Conservation (phyloP, 148 eudicot species). For the Suaeda aralocaspica region DNA sequence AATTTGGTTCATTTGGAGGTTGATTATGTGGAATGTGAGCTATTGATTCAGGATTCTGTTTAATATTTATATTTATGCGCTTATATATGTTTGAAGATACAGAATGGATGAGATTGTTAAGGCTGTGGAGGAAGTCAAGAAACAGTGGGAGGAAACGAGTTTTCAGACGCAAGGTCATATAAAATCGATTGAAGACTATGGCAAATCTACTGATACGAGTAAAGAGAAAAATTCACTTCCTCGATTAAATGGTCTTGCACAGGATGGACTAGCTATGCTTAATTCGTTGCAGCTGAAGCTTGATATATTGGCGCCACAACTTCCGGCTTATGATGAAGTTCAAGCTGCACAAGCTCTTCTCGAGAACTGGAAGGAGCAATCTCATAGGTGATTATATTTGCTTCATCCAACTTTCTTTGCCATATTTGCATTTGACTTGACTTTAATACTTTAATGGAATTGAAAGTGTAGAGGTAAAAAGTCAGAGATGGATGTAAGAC, state of each 20-base stretch:
- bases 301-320: conserved; percentile 85
- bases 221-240: conserved; percentile 61
- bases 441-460: no score
- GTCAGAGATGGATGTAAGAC: no score
- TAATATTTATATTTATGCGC: no score
- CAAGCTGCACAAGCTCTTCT: conserved; percentile 60
- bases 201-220: conserved; percentile 34
- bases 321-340: conserved; percentile 55
- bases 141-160: conserved; percentile 66
- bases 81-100: conserved; percentile 7
- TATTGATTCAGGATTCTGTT: no score
- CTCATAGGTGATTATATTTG: conserved; percentile 48
- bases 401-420: background rate
- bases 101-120: conserved; percentile 68
- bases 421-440: no score
- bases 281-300: conserved; percentile 62
- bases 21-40: no score
- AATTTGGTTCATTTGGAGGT: no score
- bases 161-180: conserved; percentile 44
- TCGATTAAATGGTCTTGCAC: conserved; percentile 77
- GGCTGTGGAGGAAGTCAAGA: conserved; percentile 71
- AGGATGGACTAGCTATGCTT: conserved; percentile 66
- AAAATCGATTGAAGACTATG: conserved; percentile 64
- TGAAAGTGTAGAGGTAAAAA: no score
- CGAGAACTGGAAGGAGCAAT: conserved; percentile 66